These are phyloP conservation scores for Letharia lupina DNA, from an alignment of 495 filamentous ascomycete species.

Conservation along the genomic window DNA sequence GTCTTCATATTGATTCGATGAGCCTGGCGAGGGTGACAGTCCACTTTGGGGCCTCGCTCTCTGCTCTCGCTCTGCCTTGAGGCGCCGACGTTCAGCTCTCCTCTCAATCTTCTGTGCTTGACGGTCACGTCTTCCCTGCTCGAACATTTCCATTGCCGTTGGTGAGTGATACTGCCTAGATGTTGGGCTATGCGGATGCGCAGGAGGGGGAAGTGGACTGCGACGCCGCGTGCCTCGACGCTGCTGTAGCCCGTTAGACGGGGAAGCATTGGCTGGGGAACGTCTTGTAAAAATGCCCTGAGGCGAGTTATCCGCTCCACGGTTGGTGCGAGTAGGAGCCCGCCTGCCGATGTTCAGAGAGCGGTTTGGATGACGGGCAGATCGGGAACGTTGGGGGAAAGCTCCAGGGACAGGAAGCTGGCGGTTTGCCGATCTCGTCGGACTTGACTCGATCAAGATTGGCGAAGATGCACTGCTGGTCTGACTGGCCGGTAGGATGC, in stretches of 20 bases:
- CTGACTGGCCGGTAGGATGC: neutral
- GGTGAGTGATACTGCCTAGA: conserved; percentile 10
- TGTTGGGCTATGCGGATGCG: conserved; percentile 3
- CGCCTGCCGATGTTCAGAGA: neutral
- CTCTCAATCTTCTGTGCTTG: conserved; percentile 13
- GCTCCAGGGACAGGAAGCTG: neutral
- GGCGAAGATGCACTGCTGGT: conserved; percentile 12
- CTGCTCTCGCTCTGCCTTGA: conserved; percentile 15
- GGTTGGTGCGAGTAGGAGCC: neutral
- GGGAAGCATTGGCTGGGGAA: neutral
- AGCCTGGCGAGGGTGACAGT: neutral
- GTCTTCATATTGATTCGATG: neutral
- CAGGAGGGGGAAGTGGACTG: conserved; percentile 2
- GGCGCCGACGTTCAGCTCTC: conserved; percentile 12
- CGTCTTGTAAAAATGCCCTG: neutral
- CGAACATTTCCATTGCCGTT: neutral
- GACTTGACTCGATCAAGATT: conserved; percentile 17
- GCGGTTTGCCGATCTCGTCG: neutral
- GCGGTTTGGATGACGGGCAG: neutral
- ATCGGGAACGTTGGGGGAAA: conserved; percentile 1
- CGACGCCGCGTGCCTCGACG: conserved; percentile 1
- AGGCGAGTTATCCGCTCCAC: neutral
- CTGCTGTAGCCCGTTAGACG: conserved; percentile 2
- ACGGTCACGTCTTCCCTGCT: conserved; percentile 10
- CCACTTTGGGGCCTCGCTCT: neutral